Percentiles rank a stretch among this genome's conserved stretches.
Evolutionary conservation across 2,329 filamentous ascomycete genomes (phyloP).

Genomic region (Aspergillus costaricaensis): DNA sequence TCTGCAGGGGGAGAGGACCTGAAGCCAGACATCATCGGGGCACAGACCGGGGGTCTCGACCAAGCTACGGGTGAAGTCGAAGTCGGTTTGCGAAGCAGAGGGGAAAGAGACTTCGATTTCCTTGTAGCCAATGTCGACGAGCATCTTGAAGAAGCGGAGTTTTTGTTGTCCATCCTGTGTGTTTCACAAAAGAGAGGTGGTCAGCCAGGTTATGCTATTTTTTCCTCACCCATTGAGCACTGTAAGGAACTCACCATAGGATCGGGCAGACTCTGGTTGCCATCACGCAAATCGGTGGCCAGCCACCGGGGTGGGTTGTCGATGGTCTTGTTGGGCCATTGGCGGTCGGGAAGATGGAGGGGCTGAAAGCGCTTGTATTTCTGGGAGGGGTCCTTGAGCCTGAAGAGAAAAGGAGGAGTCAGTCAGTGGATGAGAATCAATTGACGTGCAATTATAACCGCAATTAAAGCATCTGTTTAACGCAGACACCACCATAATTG

Average conservation of each 20-base stretch:
- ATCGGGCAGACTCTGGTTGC: slow-evolving; percentile 89
- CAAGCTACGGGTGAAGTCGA: slow-evolving; percentile 86
- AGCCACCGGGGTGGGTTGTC: slow-evolving; percentile 89
- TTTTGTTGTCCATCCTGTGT: slow-evolving; percentile 87
- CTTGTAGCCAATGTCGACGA: slow-evolving; percentile 89
- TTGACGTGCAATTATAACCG: background rate
- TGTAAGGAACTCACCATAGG: slow-evolving; percentile 70
- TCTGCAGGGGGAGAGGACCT: slow-evolving; percentile 89
- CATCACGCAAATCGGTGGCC: slow-evolving; percentile 84
- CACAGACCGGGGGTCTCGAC: slow-evolving; percentile 80
- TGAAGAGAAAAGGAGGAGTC: slow-evolving; percentile 16
- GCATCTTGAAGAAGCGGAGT: slow-evolving; percentile 92
- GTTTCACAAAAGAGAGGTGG: background rate
- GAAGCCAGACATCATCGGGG: slow-evolving; percentile 86
- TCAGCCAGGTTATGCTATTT: too few species aligned
- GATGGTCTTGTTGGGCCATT: slow-evolving; percentile 81
- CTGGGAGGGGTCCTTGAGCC: slow-evolving; percentile 53
- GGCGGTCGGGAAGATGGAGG: slow-evolving; percentile 52
- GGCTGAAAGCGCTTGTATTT: slow-evolving; percentile 52
- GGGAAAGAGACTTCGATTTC: slow-evolving; percentile 97
- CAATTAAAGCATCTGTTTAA: too few species aligned
- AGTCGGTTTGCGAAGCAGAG: slow-evolving; percentile 91
- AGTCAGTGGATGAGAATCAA: slow-evolving; percentile 12
- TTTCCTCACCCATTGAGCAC: background rate
- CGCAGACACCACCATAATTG: too few species aligned